Evolutionary conservation across 2,329 filamentous ascomycete genomes (phyloP), one percentile per base, ranked within the genome.

Genomic region (Trichothecium roseum): DNA sequence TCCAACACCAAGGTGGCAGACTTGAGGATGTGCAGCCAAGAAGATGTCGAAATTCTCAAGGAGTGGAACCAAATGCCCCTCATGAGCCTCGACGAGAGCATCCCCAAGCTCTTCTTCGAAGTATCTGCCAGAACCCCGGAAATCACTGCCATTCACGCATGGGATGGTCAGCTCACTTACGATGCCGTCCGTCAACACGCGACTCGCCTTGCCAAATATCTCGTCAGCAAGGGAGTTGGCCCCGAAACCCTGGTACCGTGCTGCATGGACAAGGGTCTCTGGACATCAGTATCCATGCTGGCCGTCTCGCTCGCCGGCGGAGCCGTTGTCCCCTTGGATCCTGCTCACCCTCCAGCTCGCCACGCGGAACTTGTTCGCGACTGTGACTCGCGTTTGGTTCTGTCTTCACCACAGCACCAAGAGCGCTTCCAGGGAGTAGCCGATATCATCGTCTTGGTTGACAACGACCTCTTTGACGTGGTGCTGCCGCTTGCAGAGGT

Each of bases 61-160:
- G 18, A 18, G n/a, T 37, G 35, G 35, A 37, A 37, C 35, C 15
- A 16, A 8, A 9, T 18, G 8, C 13, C 30, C 13, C 16, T 32
- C 9, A 10, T 10, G 10, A 17, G 6, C 30, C 9, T 16, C 16
- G 15, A 32, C 10, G 15, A 14, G 18, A 18, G 30, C 18, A 32
- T 32, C 30, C 30, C 16, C 6, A 9, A 17, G 6, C 15, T 32
- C 18, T 13, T 32, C 16, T 16, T 9, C 12, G 10, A 32, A 24
- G 20, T 10, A 6, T 6, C 20, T 24, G 20, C 20, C 6, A 10
- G 10, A 10, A 6, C 6, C 10, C 60, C 62, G 0, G 37, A 45
- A 12, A 47, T 50, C 10, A 42, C 48, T 4, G 63, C 63, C 17
- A 53, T 66, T 20, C 45, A 59, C 32, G 62, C 63, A 2, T 66